phyloP scores from a whole-genome alignment of 352 stramenopile species.

The Globisporangium yorkense region DNA sequence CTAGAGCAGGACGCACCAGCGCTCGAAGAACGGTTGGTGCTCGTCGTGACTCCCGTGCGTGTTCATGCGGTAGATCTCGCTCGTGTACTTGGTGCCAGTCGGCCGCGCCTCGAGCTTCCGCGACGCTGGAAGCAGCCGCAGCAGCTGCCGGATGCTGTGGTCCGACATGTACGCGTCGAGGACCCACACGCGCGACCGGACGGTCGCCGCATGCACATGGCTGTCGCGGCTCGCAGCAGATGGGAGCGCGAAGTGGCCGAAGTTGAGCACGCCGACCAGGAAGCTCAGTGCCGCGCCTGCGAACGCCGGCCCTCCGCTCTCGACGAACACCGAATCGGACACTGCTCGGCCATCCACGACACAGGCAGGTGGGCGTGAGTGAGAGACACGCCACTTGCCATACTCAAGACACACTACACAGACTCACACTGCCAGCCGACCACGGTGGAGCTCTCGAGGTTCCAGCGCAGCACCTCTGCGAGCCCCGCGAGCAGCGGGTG shows the following conservation, averaged over 20 bases:
- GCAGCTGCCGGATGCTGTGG: constrained; percentile 44
- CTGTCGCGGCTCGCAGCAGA: constrained; percentile 6
- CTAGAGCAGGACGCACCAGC: constrained; percentile 68
- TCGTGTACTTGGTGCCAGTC: constrained; percentile 37
- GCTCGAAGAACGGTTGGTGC: constrained; percentile 47
- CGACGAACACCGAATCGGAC: constrained; percentile 66
- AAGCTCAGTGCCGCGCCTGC: constrained; percentile 41
- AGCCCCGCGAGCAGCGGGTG: constrained; percentile 71
- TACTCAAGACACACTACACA: neutral
- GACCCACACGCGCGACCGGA: constrained; percentile 51
- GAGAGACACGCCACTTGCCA: neutral
- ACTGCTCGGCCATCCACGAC: constrained; percentile 20
- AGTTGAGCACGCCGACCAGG: constrained; percentile 54
- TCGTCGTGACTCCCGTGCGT: constrained; percentile 54
- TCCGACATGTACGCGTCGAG: constrained; percentile 76
- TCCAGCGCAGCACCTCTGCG: constrained; percentile 46
- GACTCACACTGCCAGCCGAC: constrained; percentile 63
- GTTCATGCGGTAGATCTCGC: constrained; percentile 45
- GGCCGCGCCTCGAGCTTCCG: constrained; percentile 39
- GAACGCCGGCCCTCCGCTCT: constrained; percentile 55
- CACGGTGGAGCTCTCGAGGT: constrained; percentile 54
- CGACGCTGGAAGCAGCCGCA: constrained; percentile 33
- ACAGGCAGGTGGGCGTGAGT: neutral
- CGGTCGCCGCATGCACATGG: neutral
- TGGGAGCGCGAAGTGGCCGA: constrained; percentile 29